Evolutionary conservation across 1,284 basidiomycete species (phyloP), one percentile per base, ranked within the genome.

Genomic region (Microbotryomycetes sp.): DNA sequence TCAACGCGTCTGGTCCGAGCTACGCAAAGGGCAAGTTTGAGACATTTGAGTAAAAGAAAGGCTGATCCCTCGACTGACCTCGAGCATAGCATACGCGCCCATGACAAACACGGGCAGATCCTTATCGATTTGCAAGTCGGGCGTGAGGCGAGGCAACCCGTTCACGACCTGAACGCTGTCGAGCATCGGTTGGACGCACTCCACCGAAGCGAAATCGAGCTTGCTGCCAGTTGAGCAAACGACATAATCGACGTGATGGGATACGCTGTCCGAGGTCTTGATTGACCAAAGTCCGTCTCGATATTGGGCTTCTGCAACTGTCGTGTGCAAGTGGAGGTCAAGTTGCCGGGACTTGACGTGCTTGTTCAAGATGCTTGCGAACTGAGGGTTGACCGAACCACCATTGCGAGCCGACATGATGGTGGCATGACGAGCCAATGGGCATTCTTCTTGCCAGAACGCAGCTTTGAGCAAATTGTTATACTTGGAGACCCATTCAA

Each of bases 1-100:
- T 77, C 28, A 70, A 70, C 0, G 73, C 75, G 13, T 70, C 75
- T 0, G 76, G 75, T 6, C 76, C 76, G 51, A 76, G 71, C 60
- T 73, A 60, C 2, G 50, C 13, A 18, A 27, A 23, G 5, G 13
- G 48, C 5, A 29, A n/a, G 30, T 11, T 24, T 7, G 46, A n/a
- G 31, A 26, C 16, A 27, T n/a, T 30, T 9, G 7, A n/a, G 31
- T 30, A n/a, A 30, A 13, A 35, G 52, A 24, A n/a, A 26, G 18
- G 13, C 28, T 23, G 21, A 48, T 50, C 68, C 2, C 70, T 59
- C 0, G 65, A 68, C 27, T 64, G 64, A 63, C 70, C 72, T 45
- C 71, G 11, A 67, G 60, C 65, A 67, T 67, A 18, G 62, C 51
- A 45, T 56, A 67, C 1, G 66, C 70, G 2, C 76, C 76, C 5